Evolutionary conservation across 179 eudicot genomes (phyloP).

Genomic region (Carnegiea gigantea): DNA sequence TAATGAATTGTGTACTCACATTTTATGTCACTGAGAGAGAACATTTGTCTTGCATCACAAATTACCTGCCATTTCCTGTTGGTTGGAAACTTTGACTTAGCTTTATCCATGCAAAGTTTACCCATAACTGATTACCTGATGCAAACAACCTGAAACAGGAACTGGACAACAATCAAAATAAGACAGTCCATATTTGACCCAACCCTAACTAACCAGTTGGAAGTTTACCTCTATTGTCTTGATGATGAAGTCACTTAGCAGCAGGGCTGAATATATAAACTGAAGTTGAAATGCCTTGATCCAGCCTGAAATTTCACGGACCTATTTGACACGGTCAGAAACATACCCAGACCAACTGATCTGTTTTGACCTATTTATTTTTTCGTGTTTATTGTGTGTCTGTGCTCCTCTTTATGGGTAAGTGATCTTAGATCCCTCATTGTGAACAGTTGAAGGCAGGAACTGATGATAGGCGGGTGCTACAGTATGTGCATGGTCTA

Average conservation of each 20-base stretch:
- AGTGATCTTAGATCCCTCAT: conserved; percentile 11
- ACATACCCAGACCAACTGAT: not conserved
- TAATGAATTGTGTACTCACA: conserved; percentile 10
- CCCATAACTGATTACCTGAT: not conserved
- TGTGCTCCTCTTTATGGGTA: not conserved
- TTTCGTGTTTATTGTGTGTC: not conserved
- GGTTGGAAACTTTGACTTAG: not conserved
- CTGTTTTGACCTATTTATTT: not conserved
- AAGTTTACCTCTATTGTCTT: no score
- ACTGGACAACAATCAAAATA: no score
- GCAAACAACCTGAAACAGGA: no score
- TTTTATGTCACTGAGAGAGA: not conserved
- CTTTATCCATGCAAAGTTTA: no score
- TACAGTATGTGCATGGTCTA: conserved; percentile 68
- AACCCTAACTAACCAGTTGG: no score
- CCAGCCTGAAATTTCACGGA: not conserved
- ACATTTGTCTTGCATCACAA: not conserved
- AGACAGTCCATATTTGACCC: no score
- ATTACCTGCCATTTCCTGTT: not conserved
- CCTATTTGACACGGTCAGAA: not conserved
- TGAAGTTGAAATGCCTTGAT: not conserved
- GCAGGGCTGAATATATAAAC: not conserved
- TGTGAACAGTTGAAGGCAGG: conserved; percentile 68
- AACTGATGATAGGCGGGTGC: conserved; percentile 54
- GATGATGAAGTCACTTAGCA: not conserved